Evolutionary conservation across 2,329 filamentous ascomycete species (phyloP), one percentile per base, ranked within the genome.

Genomic region (Fusarium pseudoanthophilum): DNA sequence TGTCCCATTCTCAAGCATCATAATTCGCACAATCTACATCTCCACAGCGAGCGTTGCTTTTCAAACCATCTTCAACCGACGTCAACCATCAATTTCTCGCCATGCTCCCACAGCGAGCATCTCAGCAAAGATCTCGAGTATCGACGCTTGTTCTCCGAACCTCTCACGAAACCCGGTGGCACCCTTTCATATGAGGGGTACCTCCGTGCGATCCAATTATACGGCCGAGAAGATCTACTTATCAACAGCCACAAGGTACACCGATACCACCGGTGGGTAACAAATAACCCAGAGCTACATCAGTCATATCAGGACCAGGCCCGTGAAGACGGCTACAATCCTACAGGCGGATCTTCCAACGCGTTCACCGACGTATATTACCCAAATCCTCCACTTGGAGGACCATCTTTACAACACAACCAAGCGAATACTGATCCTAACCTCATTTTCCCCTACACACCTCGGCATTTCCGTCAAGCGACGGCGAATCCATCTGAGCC

Each of bases 321-420:
- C 0, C 7, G 2, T 2, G 1, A 5, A 11, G 49, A 16, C 30
- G n/a, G n/a, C 0, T 21, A 37, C 0, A 52, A 36, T 5, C 16
- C 32, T 0, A 8, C 8, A 11, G 32, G 32, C 0, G n/a, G 49
- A 9, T 21, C n/a, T 0, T 36, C 49, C 0, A 36, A 52, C n/a
- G 16, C 30, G 0, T 51, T 51, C 1, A 10, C 11, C 8, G 16
- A n/a, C 1, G 2, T 3, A 2, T 34, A 51, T 1, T 24, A 24
- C 5, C 16, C 21, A 8, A 49, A 8, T 9, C 20, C 14, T 16
- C 46, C 4, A 13, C 14, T 32, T 16, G 46, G 20, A 13, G 32
- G 32, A 14, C 32, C 32, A 5, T 13, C 30, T 11, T 5, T 4
- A 13, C 30, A 32, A 32, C 28, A 2, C 28, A 28, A 28, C 28